Evolutionary conservation across 371 early-diverging fungal species (phyloP).

Genomic region (Funneliformis caledonium): DNA sequence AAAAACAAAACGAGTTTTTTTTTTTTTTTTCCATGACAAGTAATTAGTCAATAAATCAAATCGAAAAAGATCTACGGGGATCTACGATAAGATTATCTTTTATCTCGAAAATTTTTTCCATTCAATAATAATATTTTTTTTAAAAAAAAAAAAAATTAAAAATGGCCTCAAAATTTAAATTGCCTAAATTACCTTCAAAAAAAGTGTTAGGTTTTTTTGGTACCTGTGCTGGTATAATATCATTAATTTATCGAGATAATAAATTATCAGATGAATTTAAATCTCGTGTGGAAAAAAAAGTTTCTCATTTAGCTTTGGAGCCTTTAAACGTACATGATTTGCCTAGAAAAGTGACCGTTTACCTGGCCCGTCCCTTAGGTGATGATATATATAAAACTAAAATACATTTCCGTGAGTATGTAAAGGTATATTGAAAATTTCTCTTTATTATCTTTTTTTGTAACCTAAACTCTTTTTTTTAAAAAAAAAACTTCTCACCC

Average conservation of each 20-base stretch:
- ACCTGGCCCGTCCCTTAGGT: slow-evolving; percentile 67
- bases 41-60: no score
- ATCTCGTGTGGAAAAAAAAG: slow-evolving; percentile 54
- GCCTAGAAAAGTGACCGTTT: slow-evolving; percentile 70
- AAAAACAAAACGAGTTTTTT: no score
- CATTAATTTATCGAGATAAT: slow-evolving; percentile 60
- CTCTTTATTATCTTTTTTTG: not conserved
- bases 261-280: slow-evolving; percentile 56
- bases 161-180: not conserved
- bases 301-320: slow-evolving; percentile 61
- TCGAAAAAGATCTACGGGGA: not conserved
- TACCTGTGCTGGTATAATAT: slow-evolving; percentile 38
- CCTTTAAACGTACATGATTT: slow-evolving; percentile 67
- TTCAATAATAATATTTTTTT: not conserved
- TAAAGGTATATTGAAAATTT: slow-evolving; percentile 56
- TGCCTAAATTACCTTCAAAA: slow-evolving; percentile 36
- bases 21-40: no score
- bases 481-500: not conserved
- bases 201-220: slow-evolving; percentile 38
- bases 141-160: no score
- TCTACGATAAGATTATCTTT: not conserved
- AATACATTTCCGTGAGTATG: slow-evolving; percentile 66
- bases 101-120: not conserved
- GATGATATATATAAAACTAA: slow-evolving; percentile 72
- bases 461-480: no score